Conservation (phyloP, 2,329 filamentous ascomycete genomes). For the Helotiales sp. region DNA sequence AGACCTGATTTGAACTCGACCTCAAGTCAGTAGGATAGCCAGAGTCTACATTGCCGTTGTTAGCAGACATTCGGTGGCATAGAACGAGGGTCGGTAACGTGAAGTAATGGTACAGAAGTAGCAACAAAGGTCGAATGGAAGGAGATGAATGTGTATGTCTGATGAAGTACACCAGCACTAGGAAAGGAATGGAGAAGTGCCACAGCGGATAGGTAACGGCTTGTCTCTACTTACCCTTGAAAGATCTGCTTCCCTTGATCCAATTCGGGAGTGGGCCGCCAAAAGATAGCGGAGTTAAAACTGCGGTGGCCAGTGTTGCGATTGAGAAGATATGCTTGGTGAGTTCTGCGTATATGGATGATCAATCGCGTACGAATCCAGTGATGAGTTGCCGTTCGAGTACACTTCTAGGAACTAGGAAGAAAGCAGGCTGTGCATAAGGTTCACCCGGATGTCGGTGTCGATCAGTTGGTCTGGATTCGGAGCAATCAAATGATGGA, state of each 20-base stretch:
- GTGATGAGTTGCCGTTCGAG: not conserved
- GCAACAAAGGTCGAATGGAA: not conserved
- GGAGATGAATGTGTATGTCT: not conserved
- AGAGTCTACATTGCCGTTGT: constrained; percentile 12
- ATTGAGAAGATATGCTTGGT: constrained; percentile 7
- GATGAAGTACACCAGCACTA: not conserved
- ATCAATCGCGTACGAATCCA: not conserved
- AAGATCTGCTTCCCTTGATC: constrained; percentile 6
- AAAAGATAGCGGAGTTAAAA: constrained; percentile 19
- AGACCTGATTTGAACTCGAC: not conserved
- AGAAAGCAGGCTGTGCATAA: constrained; percentile 9
- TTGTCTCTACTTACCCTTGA: constrained; percentile 17
- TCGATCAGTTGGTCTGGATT: constrained; percentile 13
- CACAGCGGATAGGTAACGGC: not conserved
- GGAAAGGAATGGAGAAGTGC: not conserved
- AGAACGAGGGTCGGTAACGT: not conserved
- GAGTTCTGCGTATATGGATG: not conserved
- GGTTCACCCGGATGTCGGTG: constrained; percentile 9
- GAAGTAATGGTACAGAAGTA: not conserved
- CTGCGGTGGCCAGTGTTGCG: constrained; percentile 27
- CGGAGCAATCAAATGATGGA: not conserved
- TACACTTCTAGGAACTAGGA: not conserved
- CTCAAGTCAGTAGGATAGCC: not conserved
- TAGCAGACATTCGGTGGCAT: constrained; percentile 16
- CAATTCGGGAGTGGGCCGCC: constrained; percentile 1